phyloP scores from a whole-genome alignment of 768 basidiomycete genomes.

The Pleurotus tuber-regium region DNA sequence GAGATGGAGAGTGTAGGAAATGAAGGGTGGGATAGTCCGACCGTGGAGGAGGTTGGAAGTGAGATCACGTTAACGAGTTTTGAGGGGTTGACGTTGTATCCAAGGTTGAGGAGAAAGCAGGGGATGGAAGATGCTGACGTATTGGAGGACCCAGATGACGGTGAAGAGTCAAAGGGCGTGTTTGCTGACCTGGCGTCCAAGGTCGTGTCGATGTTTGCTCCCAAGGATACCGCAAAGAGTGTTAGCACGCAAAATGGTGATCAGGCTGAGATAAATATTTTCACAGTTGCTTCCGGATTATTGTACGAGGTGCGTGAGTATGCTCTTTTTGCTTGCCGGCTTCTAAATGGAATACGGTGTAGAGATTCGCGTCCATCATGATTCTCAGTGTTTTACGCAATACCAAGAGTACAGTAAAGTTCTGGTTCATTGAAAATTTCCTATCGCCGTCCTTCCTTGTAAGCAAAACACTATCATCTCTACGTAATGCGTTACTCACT shows the following conservation, averaged over 20 bases:
- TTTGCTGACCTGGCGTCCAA: slow-evolving; percentile 32
- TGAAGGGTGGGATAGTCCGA: slow-evolving; percentile 83
- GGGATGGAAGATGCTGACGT: slow-evolving; percentile 88
- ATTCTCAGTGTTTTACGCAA: slow-evolving; percentile 93
- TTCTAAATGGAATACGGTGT: slow-evolving; percentile 10
- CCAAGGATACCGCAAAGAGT: slow-evolving; percentile 4
- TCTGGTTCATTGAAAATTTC: slow-evolving; percentile 99
- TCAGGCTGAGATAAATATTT: slow-evolving; percentile 96
- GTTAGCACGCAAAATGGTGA: slow-evolving; percentile 23
- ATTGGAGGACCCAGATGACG: slow-evolving; percentile 43
- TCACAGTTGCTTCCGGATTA: slow-evolving; percentile 96
- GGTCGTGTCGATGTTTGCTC: slow-evolving; percentile 20
- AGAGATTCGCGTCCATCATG: slow-evolving; percentile 99
- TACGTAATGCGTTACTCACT: background rate
- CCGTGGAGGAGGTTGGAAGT: slow-evolving; percentile 64
- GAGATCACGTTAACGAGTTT: slow-evolving; percentile 85
- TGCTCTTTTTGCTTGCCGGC: background rate
- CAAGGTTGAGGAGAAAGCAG: slow-evolving; percentile 61
- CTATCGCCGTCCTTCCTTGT: slow-evolving; percentile 95
- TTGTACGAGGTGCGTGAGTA: slow-evolving; percentile 78
- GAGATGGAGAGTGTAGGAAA: slow-evolving; percentile 83
- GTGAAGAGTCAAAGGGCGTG: slow-evolving; percentile 33
- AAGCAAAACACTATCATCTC: slow-evolving; percentile 21
- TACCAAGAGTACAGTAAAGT: slow-evolving; percentile 93
- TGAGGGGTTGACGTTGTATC: slow-evolving; percentile 87